Conservation (phyloP, 2,329 filamentous ascomycete genomes). For the Alternaria hordeiaustralica region DNA sequence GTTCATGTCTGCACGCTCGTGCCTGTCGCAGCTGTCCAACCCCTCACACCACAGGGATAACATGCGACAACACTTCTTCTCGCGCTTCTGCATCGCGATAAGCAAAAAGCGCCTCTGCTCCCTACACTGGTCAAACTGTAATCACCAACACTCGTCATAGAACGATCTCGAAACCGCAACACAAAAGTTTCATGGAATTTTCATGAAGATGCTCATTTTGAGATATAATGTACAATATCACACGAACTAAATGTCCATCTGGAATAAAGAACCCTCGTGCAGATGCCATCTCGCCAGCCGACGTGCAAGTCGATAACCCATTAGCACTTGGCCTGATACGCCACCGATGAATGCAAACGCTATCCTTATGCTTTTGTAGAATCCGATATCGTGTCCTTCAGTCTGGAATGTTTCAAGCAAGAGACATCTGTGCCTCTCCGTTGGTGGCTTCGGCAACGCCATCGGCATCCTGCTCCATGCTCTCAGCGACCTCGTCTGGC, state of each 20-base stretch:
- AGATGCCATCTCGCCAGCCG: background rate
- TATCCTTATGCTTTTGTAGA: slow-evolving; percentile 5
- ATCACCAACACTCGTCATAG: background rate
- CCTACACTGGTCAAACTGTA: background rate
- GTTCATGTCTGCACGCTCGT: background rate
- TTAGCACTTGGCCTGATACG: background rate
- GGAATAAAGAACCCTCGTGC: background rate
- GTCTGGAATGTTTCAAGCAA: slow-evolving; percentile 1
- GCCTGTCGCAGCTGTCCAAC: background rate
- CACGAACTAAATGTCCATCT: background rate
- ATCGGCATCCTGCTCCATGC: slow-evolving; percentile 28
- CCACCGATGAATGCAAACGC: background rate
- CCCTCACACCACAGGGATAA: background rate
- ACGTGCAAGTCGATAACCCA: background rate
- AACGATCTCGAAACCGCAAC: background rate
- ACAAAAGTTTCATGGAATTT: background rate
- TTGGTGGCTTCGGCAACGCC: slow-evolving; percentile 30
- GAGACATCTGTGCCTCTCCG: slow-evolving; percentile 31
- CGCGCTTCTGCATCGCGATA: background rate
- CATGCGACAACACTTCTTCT: background rate
- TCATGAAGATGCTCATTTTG: background rate
- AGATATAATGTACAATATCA: background rate
- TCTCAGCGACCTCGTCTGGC: slow-evolving; percentile 28
- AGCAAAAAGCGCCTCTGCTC: background rate
- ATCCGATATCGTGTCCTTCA: background rate